Base-by-base conservation (phyloP, 352 stramenopile genomes). In the Hyaloperonospora arabidopsidis region DNA sequence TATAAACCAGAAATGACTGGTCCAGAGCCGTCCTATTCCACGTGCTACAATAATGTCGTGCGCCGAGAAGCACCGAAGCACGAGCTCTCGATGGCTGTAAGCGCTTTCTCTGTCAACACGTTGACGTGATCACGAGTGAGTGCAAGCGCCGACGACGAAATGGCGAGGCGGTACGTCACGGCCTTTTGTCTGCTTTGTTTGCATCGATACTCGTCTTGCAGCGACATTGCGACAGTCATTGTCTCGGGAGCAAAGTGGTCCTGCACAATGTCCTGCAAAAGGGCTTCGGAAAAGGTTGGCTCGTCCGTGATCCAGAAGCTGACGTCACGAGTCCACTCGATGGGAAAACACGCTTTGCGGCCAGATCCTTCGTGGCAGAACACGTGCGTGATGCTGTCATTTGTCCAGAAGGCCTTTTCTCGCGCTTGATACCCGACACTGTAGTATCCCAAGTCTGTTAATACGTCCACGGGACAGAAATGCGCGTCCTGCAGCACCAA, bases 341-440 rank as follows among this genome's bases (percentile, higher is more conserved):
- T 76, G 5, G 79, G 73, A 17, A 83, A 74, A 52, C 68, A 68
- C 23, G 81, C 68, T n/a, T 50, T 18, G 1, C 57, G 61, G 3
- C 68, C 76, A 10, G 68, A 46, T 19, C 61, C 59, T 52, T 88
- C 74, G 21, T 61, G 63, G 34, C 63, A 73, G 49, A 92, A 92
- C 12, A 92, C 77, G 45, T 92, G 79, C 15, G 77, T 72, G 40
- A 92, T 63, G 40, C 76, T 80, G 39, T 76, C 72, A 2, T 63
- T 59, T 12, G 74, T 89, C 70, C 79, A 87, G 56, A 92, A 92
- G 6, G 76, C 63, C 38, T 76, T 80, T 46, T 92, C 77, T 44
- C 73, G 67, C 1, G 87, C 78, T 41, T 87, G 78, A 63, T 90
- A 87, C 35, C 82, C 82, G 23, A 90, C 79, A 41, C 79, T 88